Percentiles rank a stretch among this genome's conserved stretches.
Conservation (phyloP, 257 asterid genomes). For the Petrea volubilis region DNA sequence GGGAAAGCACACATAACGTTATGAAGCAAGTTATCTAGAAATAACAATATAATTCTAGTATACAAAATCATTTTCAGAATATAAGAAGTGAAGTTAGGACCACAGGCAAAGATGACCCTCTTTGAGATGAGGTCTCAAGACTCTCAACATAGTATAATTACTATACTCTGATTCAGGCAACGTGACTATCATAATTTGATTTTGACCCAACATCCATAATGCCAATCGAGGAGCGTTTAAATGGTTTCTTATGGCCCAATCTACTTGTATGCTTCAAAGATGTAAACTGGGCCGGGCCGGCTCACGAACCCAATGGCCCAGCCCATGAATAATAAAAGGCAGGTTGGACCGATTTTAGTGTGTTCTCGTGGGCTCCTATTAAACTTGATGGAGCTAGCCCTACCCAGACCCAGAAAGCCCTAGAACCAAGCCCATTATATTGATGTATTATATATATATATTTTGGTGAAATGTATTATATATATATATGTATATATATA, state of each 20-base stretch:
- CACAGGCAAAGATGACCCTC: constrained; percentile 10
- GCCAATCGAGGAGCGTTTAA: neutral
- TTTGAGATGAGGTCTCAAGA: neutral
- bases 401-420: too few relatives aligned
- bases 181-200: neutral
- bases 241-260: too few relatives aligned
- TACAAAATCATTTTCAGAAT: constrained; percentile 5
- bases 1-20: too few relatives aligned
- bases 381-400: too few relatives aligned
- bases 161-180: neutral
- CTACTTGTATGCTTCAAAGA: too few relatives aligned
- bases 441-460: too few relatives aligned
- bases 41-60: neutral
- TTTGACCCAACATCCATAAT: neutral
- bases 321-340: too few relatives aligned
- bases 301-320: too few relatives aligned
- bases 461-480: too few relatives aligned
- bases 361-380: neutral
- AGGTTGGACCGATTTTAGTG: too few relatives aligned
- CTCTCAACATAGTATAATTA: neutral
- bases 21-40: neutral
- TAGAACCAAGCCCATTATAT: neutral
- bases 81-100: neutral
- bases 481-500: too few relatives aligned
- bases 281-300: too few relatives aligned